These are phyloP conservation scores for Sordariomycetes sp. DNA, from an alignment of 2,329 filamentous ascomycete species.

Conservation along the genomic window DNA sequence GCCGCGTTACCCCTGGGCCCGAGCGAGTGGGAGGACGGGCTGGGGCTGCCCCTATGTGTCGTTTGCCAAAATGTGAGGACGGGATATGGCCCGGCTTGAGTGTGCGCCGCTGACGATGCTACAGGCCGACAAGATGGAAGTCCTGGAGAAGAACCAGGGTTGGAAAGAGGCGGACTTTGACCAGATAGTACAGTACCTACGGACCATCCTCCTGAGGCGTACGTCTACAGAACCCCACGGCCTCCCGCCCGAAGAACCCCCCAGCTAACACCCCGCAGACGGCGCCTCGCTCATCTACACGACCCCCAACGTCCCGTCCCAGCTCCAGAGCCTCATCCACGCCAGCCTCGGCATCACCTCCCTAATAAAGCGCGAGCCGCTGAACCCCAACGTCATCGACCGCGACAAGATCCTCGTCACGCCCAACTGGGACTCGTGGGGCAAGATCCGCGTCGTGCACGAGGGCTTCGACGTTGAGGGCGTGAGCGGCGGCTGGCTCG, in stretches of 20 bases:
- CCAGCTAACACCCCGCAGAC: constrained; percentile 34
- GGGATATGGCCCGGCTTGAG: neutral
- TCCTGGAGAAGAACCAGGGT: constrained; percentile 74
- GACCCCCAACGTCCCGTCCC: constrained; percentile 63
- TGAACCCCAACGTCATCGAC: constrained; percentile 88
- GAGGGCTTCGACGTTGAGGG: constrained; percentile 89
- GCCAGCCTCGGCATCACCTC: constrained; percentile 81
- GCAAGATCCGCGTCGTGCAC: constrained; percentile 84
- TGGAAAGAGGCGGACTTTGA: constrained; percentile 98
- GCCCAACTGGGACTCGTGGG: constrained; percentile 97
- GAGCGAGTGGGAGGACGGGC: constrained; percentile 85
- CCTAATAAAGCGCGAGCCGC: constrained; percentile 62
- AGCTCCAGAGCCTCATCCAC: constrained; percentile 70
- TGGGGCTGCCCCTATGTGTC: constrained; percentile 80
- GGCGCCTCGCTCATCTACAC: constrained; percentile 81
- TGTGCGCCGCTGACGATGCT: neutral
- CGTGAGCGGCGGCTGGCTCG: constrained; percentile 74
- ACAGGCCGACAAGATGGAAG: constrained; percentile 80
- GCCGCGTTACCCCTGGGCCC: constrained; percentile 69
- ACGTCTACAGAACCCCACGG: constrained; percentile 20
- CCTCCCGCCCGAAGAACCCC: neutral
- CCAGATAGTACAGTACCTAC: constrained; percentile 83
- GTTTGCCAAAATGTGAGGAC: constrained; percentile 81
- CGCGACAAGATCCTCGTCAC: constrained; percentile 90
- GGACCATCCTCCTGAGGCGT: constrained; percentile 83